A percentile compares a stretch with the other conserved stretches of the same genome.
These are phyloP conservation scores for Venturia pyrina DNA, from an alignment of 2,329 filamentous ascomycete genomes.

Conservation along the genomic window DNA sequence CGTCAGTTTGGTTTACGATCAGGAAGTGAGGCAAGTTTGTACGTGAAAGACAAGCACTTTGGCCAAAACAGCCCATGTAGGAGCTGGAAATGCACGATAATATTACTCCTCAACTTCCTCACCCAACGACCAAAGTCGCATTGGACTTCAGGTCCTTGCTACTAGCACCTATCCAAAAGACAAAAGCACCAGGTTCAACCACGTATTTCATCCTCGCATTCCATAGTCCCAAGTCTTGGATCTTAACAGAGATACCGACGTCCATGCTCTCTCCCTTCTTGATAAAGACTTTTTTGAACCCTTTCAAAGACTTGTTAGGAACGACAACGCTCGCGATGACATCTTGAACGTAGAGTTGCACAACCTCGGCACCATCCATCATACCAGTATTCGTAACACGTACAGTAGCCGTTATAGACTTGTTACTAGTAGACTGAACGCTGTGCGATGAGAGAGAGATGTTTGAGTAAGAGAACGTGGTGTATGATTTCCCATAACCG, in stretches of 20 bases:
- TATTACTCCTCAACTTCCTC: too few relatives aligned
- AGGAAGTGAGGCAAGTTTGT: too few relatives aligned
- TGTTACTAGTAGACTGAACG: slow-evolving; percentile 36
- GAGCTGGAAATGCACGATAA: too few relatives aligned
- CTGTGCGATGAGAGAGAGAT: slow-evolving; percentile 36
- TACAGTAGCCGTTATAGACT: slow-evolving; percentile 40
- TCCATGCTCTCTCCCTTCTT: slow-evolving; percentile 49
- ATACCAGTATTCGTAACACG: slow-evolving; percentile 50
- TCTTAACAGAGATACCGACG: slow-evolving; percentile 40
- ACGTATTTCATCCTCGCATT: slow-evolving; percentile 56
- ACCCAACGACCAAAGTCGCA: slow-evolving; percentile 43
- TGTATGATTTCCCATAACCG: slow-evolving; percentile 49
- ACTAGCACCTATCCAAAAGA: slow-evolving; percentile 48
- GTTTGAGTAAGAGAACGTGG: slow-evolving; percentile 50
- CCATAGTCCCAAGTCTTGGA: slow-evolving; percentile 46
- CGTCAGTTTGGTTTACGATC: too few relatives aligned
- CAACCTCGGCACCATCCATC: slow-evolving; percentile 54
- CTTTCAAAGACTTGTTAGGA: slow-evolving; percentile 54
- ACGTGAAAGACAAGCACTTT: too few relatives aligned
- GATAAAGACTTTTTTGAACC: slow-evolving; percentile 56
- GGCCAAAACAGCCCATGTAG: too few relatives aligned
- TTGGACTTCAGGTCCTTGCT: slow-evolving; percentile 48
- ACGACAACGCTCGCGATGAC: slow-evolving; percentile 52
- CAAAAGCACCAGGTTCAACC: slow-evolving; percentile 61
- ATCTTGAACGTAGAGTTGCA: slow-evolving; percentile 59